Base-by-base conservation (phyloP, 192 early-diverging fungal species). In the Coemansia javaensis region DNA sequence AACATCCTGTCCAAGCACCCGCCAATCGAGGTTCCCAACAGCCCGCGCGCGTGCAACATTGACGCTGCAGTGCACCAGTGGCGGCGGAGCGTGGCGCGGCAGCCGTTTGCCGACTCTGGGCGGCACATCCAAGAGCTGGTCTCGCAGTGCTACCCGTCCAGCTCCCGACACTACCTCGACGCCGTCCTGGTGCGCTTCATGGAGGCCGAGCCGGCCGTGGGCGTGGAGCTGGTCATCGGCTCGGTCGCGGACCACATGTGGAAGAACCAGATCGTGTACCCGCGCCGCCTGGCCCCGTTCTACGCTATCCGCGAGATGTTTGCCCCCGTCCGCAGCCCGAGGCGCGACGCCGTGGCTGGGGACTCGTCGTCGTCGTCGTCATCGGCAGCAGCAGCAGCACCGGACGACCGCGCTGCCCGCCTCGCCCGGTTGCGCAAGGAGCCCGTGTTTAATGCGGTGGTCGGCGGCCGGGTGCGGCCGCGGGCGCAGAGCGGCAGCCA, bases 301-400 rank as follows among this genome's bases (percentile, higher is more conserved):
- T 56, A 53, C 32, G 63, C 63, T 5, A 57, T 73, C 17, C 63
- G 69, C 10, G 42, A 15, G 32, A 73, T 73, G 69, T 73, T 73
- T 47, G 17, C 31, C 11, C 37, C 47, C 0, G 24, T 55, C 15
- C 23, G 40, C 24, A 1, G 44, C 10, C 40, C 40, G 5, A 22
- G 28, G 27, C 10, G 23, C 32, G 14, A 17, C 35, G 10, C 17
- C 23, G 15, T 1, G 11, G n/a, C 15, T 8, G 21, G n/a, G 4
- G 31, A 43, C 12, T n/a, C n/a, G n/a, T n/a, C n/a, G 28, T 8
- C 10, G 28, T 1, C 10, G 28, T 1, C 1, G 5, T 9, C 3
- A 30, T 9, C 28, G 28, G 10, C 9, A 10, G 8, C 28, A 10
- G 21, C 1, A 23, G 20, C 34, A 2, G 33, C 15, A 23, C 16